Evolutionary conservation across 768 basidiomycete genomes (phyloP).

Genomic region (Rhodotorula toruloides): DNA sequence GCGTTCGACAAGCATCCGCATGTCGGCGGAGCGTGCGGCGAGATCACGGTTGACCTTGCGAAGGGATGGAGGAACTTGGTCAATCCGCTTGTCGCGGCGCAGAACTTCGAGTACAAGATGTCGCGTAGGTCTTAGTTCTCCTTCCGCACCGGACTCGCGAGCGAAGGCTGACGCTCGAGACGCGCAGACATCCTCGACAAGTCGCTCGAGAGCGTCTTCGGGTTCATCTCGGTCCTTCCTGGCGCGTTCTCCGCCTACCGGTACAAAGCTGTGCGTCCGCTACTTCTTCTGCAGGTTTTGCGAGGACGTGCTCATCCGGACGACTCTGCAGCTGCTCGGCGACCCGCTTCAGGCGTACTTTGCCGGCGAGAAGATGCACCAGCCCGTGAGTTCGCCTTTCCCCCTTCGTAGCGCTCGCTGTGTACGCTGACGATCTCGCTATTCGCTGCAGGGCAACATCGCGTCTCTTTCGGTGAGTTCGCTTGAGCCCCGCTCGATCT

Average conservation of each 20-base stretch:
- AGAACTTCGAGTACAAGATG: slow-evolving; percentile 96
- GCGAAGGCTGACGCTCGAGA: no score
- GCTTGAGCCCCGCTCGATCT: no score
- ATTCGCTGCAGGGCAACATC: no score
- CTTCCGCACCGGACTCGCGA: neutral
- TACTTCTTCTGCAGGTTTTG: slow-evolving; percentile 46
- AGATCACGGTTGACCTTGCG: slow-evolving; percentile 54
- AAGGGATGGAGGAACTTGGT: neutral
- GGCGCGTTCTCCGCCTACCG: slow-evolving; percentile 59
- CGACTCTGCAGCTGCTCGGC: slow-evolving; percentile 59
- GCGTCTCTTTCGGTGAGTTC: neutral
- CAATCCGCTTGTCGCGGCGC: slow-evolving; percentile 57
- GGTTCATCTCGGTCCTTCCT: slow-evolving; percentile 85
- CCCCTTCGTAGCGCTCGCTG: neutral
- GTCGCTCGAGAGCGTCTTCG: slow-evolving; percentile 67
- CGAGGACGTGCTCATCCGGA: slow-evolving; percentile 49
- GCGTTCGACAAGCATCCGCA: slow-evolving; percentile 56
- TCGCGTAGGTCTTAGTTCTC: neutral
- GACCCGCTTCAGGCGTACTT: slow-evolving; percentile 70
- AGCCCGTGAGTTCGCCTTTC: neutral
- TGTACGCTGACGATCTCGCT: neutral
- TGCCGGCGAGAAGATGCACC: slow-evolving; percentile 68
- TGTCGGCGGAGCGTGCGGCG: slow-evolving; percentile 70
- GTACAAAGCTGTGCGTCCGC: slow-evolving; percentile 68
- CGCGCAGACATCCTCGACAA: slow-evolving; percentile 40